phyloP scores from a whole-genome alignment of 2,329 filamentous ascomycete genomes.

The Beauveria sp. region DNA sequence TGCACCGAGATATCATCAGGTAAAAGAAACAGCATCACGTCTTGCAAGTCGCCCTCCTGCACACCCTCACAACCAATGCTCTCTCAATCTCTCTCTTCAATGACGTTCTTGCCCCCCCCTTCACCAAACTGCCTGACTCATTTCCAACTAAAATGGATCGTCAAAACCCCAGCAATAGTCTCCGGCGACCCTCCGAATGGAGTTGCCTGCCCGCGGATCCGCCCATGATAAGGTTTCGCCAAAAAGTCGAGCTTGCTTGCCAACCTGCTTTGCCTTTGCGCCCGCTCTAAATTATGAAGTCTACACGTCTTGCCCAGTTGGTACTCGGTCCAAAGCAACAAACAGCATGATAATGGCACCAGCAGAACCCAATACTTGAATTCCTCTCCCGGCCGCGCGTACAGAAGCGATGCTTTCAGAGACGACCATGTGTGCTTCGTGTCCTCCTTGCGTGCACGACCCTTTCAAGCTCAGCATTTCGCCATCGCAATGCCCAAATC shows the following conservation, averaged over 20 bases:
- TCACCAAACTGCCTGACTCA: background rate
- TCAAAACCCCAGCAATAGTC: background rate
- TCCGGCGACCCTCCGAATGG: background rate
- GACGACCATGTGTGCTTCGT: too few species aligned
- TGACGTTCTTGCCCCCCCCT: background rate
- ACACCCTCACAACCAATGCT: too few species aligned
- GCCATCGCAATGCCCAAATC: background rate
- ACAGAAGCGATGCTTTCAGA: too few species aligned
- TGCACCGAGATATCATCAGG: too few species aligned
- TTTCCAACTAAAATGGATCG: background rate
- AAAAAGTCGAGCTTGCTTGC: too few species aligned
- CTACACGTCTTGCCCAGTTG: background rate
- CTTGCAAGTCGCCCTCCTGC: too few species aligned
- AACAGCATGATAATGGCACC: background rate
- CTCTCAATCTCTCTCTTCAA: background rate
- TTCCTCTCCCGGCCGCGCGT: background rate
- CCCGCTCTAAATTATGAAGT: background rate
- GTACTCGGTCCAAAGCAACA: background rate
- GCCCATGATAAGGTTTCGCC: background rate
- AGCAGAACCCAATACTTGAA: background rate
- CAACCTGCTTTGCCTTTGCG: background rate
- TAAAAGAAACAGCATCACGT: too few species aligned
- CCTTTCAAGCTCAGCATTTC: background rate
- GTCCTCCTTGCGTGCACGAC: background rate
- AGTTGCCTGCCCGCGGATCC: constrained; percentile 7